Percentiles rank a stretch among this genome's conserved stretches.
Evolutionary conservation across 192 early-diverging fungal genomes (phyloP).

Genomic region (Linnemannia hyalina): DNA sequence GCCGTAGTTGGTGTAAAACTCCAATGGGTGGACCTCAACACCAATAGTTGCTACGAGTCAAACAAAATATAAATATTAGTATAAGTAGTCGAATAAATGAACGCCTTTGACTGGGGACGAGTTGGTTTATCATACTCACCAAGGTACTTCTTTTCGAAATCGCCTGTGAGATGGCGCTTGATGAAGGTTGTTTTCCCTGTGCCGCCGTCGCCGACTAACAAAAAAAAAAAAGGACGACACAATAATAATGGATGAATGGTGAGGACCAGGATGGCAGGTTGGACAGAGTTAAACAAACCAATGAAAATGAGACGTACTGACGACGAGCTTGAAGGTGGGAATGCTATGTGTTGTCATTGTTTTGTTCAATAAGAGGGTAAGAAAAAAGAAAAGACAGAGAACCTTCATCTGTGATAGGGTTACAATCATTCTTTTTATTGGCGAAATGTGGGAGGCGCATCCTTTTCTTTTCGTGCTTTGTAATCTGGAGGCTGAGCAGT

Average conservation of each 20-base stretch:
- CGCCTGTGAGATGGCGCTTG: constrained; percentile 98
- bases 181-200: constrained; percentile 99
- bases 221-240: background rate
- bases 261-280: too few relatives aligned
- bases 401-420: too few relatives aligned
- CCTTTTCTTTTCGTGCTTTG: too few relatives aligned
- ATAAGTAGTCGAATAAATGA: background rate
- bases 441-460: too few relatives aligned
- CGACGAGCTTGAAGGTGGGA: constrained; percentile 25
- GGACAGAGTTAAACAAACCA: background rate
- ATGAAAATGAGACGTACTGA: background rate
- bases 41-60: constrained; percentile 89
- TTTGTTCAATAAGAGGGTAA: background rate
- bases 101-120: background rate
- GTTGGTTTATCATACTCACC: constrained; percentile 63
- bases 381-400: background rate
- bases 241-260: too few relatives aligned
- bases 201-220: constrained; percentile 96
- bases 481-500: too few relatives aligned
- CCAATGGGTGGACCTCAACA: constrained; percentile 98
- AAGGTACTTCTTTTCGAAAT: constrained; percentile 99
- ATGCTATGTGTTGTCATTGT: background rate
- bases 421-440: too few relatives aligned
- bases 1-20: constrained; percentile 98
- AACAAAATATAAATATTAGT: constrained; percentile 5